Base-by-base conservation (phyloP, 2,329 filamentous ascomycete genomes). In the Parafenestella ontariensis region DNA sequence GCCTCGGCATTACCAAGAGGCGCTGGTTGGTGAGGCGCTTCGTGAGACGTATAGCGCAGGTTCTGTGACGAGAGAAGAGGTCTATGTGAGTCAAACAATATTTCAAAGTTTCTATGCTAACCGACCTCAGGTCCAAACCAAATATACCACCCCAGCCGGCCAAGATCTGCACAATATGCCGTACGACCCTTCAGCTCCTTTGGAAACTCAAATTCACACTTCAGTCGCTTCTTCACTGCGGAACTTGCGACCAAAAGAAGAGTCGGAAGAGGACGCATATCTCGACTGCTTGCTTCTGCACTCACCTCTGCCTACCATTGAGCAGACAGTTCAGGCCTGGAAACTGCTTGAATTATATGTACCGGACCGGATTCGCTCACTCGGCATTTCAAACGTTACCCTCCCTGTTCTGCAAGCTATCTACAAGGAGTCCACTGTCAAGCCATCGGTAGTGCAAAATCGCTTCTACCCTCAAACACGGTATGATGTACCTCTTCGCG, bases 341-440 rank as follows among this genome's bases (percentile, higher is more conserved):
- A 76, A 77, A 20, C 76, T 85, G 0, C 79, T 94, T 13, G 85
- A 89, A 68, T 77, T 81, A 3, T 91, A 88, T 66, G 86, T 91
- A 1, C 89, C 89, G 0, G 70, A 82, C 62, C 74, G 73, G 39
- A 86, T 93, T 58, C 86, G 85, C 36, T 81, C 85, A 26, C 79
- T 95, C 7, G 91, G 91, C 36, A 88, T 95, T 50, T 92, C 89
- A 49, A 95, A 95, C 73, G 83, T 85, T n/a, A 78, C 80, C n/a
- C 75, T 89, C 1, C 71, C 79, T 0, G 73, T 85, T 1, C 79
- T 95, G 0, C 71, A 82, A 47, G 73, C 76, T 4, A 75, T 92
- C 1, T 79, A 81, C 54, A 67, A 78, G 3, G 65, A 76, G 17
- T 77, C 79, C 3, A 75, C 64, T 0, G 68, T 86, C 62, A 84